A percentile compares a stretch with the other conserved stretches of the same genome.
These are phyloP conservation scores for Backusella sp. DNA, from an alignment of 192 early-diverging fungal genomes.

Conservation along the genomic window DNA sequence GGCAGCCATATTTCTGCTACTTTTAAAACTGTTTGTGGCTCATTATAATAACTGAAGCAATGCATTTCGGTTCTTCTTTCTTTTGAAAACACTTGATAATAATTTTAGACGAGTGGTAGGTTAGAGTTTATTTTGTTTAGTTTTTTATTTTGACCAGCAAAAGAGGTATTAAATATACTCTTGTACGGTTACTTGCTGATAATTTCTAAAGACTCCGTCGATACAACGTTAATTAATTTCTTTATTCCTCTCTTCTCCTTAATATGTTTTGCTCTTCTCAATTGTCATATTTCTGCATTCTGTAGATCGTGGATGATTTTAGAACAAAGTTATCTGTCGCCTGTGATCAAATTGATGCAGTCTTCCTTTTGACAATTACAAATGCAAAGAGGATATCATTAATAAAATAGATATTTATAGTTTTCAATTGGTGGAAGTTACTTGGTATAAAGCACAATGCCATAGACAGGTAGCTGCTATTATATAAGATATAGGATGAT, in stretches of 20 bases:
- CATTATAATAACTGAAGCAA: not conserved
- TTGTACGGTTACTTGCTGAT: no score
- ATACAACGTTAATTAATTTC: not conserved
- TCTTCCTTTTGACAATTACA: not conserved
- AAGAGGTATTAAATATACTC: not conserved
- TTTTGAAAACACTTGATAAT: not conserved
- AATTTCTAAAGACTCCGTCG: not conserved
- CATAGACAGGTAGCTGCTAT: no score
- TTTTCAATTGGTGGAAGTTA: no score
- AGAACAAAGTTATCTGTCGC: not conserved
- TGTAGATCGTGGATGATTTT: not conserved
- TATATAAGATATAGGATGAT: no score
- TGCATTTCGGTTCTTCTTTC: no score
- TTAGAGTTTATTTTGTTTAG: not conserved
- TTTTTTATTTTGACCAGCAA: not conserved
- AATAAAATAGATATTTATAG: no score
- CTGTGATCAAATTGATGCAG: not conserved
- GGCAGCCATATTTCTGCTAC: not conserved
- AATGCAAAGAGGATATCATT: not conserved
- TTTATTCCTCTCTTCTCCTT: not conserved
- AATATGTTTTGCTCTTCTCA: not conserved
- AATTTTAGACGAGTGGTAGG: no score
- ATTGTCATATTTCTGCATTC: not conserved
- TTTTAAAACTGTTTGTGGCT: not conserved
- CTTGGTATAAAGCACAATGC: no score